Evolutionary conservation across 805 yeast species (phyloP).

Genomic region (Hanseniaspora singularis): DNA sequence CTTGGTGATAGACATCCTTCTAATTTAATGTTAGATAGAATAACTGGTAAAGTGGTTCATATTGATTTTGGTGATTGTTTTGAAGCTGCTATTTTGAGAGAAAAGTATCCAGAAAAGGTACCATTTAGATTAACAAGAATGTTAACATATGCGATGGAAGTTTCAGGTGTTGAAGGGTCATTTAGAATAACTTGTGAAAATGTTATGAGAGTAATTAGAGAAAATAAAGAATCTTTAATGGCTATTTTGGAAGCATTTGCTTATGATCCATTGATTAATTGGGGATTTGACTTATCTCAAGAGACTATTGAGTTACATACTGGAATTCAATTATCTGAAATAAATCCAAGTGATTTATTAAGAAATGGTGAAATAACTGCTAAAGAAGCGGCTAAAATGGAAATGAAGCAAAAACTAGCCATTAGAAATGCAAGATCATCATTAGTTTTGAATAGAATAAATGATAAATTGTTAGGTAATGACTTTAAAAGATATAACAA

Average conservation of each 20-base stretch:
- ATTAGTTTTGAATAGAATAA: constrained; percentile 75
- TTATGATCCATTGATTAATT: constrained; percentile 92
- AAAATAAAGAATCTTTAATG: constrained; percentile 90
- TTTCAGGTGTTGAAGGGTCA: constrained; percentile 95
- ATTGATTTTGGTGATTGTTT: constrained; percentile 99
- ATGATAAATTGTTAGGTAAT: constrained; percentile 86
- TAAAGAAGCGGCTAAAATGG: constrained; percentile 60
- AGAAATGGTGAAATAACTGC: constrained; percentile 66
- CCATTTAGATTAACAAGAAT: constrained; percentile 94
- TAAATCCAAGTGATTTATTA: constrained; percentile 57
- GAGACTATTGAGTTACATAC: constrained; percentile 64
- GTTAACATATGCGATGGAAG: constrained; percentile 98
- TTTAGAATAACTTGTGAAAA: constrained; percentile 93
- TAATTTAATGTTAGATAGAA: constrained; percentile 84
- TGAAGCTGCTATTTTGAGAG: constrained; percentile 93
- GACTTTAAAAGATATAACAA: constrained; percentile 67
- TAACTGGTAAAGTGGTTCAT: constrained; percentile 91
- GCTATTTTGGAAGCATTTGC: constrained; percentile 98
- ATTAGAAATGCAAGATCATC: constrained; percentile 83
- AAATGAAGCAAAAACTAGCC: constrained; percentile 55
- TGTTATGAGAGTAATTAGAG: constrained; percentile 89
- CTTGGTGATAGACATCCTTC: constrained; percentile 97
- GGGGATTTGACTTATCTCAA: constrained; percentile 95
- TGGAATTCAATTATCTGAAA: constrained; percentile 54
- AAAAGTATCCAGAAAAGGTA: constrained; percentile 94